These are phyloP conservation scores for Xylaria sp. DNA, from an alignment of 495 filamentous ascomycete genomes.

Conservation along the genomic window DNA sequence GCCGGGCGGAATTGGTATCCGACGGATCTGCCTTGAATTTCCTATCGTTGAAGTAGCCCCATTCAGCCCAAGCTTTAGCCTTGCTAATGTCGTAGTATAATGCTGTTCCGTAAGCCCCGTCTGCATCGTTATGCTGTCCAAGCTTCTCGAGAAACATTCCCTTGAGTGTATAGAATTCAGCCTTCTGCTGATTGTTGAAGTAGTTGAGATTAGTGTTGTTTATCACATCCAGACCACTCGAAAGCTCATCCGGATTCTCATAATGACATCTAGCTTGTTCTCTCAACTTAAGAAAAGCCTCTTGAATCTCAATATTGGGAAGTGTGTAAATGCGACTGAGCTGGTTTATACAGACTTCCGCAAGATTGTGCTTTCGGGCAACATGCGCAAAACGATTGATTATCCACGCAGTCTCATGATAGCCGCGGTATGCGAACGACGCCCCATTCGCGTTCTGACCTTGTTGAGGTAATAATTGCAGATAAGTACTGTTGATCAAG, in stretches of 20 bases:
- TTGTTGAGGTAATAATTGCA: conserved; percentile 81
- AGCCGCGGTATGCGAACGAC: conserved; percentile 95
- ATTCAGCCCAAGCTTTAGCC: conserved; percentile 98
- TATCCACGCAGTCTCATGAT: conserved; percentile 99
- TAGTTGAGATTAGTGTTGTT: conserved; percentile 99
- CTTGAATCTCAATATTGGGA: conserved; percentile 99
- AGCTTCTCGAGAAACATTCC: conserved; percentile 99
- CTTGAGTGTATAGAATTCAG: conserved; percentile 98
- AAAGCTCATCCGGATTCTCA: conserved; percentile 90
- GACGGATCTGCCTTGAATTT: conserved; percentile 88
- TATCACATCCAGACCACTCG: conserved; percentile 93
- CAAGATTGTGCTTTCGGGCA: conserved; percentile 93
- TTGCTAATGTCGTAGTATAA: conserved; percentile 93
- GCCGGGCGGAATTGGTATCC: conserved; percentile 80
- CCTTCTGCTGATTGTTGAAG: conserved; percentile 94
- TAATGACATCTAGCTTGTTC: conserved; percentile 99
- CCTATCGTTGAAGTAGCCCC: conserved; percentile 96
- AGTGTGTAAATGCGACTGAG: conserved; percentile 97
- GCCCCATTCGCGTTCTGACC: conserved; percentile 77
- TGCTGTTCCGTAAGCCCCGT: conserved; percentile 91
- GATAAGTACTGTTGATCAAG: conserved; percentile 93
- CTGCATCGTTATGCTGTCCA: conserved; percentile 83
- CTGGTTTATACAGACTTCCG: conserved; percentile 96
- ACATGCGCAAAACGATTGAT: conserved; percentile 99
- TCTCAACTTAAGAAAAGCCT: conserved; percentile 94